A percentile compares a stretch with the other conserved stretches of the same genome.
Conservation (phyloP, 495 filamentous ascomycete species). For the Baudoinia panamericana region DNA sequence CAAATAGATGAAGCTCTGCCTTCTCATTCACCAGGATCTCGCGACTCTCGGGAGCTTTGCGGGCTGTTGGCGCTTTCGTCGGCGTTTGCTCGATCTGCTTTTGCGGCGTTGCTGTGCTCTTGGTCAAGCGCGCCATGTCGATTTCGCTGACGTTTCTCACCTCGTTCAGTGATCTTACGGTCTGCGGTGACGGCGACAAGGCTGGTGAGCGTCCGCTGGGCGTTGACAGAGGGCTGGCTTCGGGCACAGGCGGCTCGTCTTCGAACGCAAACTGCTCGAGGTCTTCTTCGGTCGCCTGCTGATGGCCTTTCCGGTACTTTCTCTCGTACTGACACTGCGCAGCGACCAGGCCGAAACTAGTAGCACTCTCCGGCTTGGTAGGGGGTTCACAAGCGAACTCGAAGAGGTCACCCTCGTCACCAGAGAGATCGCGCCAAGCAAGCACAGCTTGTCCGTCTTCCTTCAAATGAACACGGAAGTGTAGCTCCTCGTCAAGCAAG, state of each 20-base stretch:
- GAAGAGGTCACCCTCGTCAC: slow-evolving; percentile 83
- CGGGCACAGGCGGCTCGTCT: slow-evolving; percentile 65
- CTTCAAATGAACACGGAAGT: slow-evolving; percentile 64
- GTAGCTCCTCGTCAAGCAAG: slow-evolving; percentile 77
- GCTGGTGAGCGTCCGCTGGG: slow-evolving; percentile 36
- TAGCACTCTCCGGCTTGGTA: slow-evolving; percentile 54
- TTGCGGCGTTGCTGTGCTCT: slow-evolving; percentile 12
- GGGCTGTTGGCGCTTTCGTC: slow-evolving; percentile 43
- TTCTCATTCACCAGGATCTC: slow-evolving; percentile 63
- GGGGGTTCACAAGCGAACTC: slow-evolving; percentile 86
- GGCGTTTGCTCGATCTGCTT: slow-evolving; percentile 17
- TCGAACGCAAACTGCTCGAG: slow-evolving; percentile 69
- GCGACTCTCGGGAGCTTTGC: slow-evolving; percentile 49
- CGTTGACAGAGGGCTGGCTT: slow-evolving; percentile 63
- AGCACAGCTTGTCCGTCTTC: slow-evolving; percentile 69
- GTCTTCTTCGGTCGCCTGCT: slow-evolving; percentile 70
- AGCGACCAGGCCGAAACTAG: slow-evolving; percentile 71
- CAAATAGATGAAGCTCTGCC: slow-evolving; percentile 86
- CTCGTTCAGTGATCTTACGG: slow-evolving; percentile 16
- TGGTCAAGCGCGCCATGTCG: slow-evolving; percentile 18
- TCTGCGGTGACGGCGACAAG: slow-evolving; percentile 20
- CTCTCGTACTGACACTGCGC: slow-evolving; percentile 94
- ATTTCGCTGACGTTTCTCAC: slow-evolving; percentile 16
- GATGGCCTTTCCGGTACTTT: slow-evolving; percentile 66
- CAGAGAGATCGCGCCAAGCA: slow-evolving; percentile 89